Evolutionary conservation across 805 yeast genomes (phyloP), one percentile per base, ranked within the genome.

Genomic region (Ogataea kodamae): DNA sequence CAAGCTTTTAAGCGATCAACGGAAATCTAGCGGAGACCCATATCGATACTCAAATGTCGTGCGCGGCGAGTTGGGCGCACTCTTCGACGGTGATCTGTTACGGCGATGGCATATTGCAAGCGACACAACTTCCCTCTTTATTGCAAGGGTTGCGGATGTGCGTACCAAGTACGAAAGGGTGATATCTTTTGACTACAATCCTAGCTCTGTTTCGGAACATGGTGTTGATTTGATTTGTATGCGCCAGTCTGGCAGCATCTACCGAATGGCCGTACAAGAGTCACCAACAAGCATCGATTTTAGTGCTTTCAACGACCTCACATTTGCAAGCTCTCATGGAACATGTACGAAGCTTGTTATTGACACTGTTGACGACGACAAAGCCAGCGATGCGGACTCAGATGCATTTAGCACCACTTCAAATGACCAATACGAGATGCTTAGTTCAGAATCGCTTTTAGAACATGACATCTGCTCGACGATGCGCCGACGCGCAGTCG

Each of bases 171-270:
- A 73, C 49, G 95, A 88, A 45, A 70, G 89, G 46, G 94, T 88
- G 1, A 77, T 82, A 1, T 80, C 95, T 0, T 88, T 81, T 59
- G 96, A 88, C 55, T 88, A 87, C 54, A 74, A 79, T n/a, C 77
- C 80, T 1, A 76, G 73, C 37, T 40, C 59, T 3, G 35, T 50
- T 5, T 62, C 75, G 2, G 60, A 55, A n/a, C 69, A 78, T 14
- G 72, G 76, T 1, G 71, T 83, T 6, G 77, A 81, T 46, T 68
- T 85, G 37, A 76, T 89, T 18, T 88, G 97, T 57, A 81, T 89
- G 82, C 67, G 96, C 44, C 94, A 86, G 49, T 83, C 95, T 1
- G 97, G 97, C 3, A 81, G 85, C 33, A 78, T 88, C 0, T 88
- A 83, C 57, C 68, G 81, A 38, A 84, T 84, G 89, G 73, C 81